Evolutionary conservation across 208 protist species (phyloP).

Genomic region (Porcisia hertigi): DNA sequence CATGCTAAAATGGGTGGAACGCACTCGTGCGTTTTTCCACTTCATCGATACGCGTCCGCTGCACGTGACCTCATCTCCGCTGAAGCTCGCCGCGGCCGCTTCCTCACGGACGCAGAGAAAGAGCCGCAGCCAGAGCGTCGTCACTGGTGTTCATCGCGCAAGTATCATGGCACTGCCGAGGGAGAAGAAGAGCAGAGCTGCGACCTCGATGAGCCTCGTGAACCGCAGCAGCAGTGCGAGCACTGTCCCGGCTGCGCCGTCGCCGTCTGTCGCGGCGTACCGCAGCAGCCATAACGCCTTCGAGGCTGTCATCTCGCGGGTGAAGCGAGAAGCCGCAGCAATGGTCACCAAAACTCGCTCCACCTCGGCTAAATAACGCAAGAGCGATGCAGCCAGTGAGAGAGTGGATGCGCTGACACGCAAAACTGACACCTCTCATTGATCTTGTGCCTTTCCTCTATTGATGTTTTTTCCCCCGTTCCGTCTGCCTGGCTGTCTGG

Average conservation of each 20-base stretch:
- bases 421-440: too few species aligned
- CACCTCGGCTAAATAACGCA: conserved; percentile 1
- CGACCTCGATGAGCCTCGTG: conserved; percentile 28
- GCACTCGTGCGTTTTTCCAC: conserved; percentile 60
- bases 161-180: background rate
- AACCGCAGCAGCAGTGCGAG: conserved; percentile 23
- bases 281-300: conserved; percentile 23
- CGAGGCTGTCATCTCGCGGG: conserved; percentile 27
- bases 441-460: too few species aligned
- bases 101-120: background rate
- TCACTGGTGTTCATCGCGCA: background rate
- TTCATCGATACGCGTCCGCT: conserved; percentile 62
- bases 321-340: conserved; percentile 28
- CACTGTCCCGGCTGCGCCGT: background rate
- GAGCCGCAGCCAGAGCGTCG: conserved; percentile 9
- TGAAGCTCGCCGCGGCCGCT: conserved; percentile 6
- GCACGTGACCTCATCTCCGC: conserved; percentile 33
- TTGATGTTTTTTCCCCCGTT: too few species aligned
- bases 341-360: conserved; percentile 3
- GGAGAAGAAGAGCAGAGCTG: background rate
- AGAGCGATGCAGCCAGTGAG: background rate
- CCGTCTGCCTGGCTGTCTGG: too few species aligned
- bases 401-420: too few species aligned
- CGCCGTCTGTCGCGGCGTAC: background rate
- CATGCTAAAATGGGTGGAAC: conserved; percentile 52